phyloP scores from a whole-genome alignment of 257 asterid species.

The Nicotiana knightiana region DNA sequence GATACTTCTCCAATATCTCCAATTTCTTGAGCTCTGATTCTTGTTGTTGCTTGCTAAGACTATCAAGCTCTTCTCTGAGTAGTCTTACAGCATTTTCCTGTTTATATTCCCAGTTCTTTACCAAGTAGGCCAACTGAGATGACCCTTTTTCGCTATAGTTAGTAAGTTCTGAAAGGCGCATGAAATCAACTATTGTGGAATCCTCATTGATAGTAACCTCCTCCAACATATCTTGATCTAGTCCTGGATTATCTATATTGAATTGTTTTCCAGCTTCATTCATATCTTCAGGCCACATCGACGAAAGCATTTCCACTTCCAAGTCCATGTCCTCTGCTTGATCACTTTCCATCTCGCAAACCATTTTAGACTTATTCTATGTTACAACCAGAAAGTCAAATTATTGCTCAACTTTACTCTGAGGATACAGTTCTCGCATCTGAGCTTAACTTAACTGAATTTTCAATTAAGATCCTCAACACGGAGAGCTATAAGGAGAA shows the following conservation, averaged over 20 bases:
- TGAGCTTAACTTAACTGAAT: not conserved
- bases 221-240: conserved; percentile 79
- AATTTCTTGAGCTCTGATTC: conserved; percentile 84
- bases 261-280: conserved; percentile 77
- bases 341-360: conserved; percentile 62
- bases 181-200: conserved; percentile 60
- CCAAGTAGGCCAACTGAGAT: conserved; percentile 66
- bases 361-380: conserved; percentile 14
- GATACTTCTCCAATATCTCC: conserved; percentile 77
- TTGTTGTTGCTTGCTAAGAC: conserved; percentile 72
- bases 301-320: conserved; percentile 62
- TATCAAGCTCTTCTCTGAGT: conserved; percentile 76
- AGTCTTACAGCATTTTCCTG: conserved; percentile 77
- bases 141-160: conserved; percentile 77
- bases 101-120: conserved; percentile 78
- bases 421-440: not conserved
- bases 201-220: conserved; percentile 67
- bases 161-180: conserved; percentile 71
- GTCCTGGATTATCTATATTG: conserved; percentile 68
- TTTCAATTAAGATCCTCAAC: not conserved
- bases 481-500: not conserved
- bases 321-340: conserved; percentile 67
- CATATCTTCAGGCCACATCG: conserved; percentile 97
- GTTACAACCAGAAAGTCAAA: conserved; percentile 4
- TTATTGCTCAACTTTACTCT: not conserved